Percentiles rank a stretch among this genome's conserved stretches.
Conservation (phyloP, 176 grass and related monocot genomes). For the Lolium rigidum region DNA sequence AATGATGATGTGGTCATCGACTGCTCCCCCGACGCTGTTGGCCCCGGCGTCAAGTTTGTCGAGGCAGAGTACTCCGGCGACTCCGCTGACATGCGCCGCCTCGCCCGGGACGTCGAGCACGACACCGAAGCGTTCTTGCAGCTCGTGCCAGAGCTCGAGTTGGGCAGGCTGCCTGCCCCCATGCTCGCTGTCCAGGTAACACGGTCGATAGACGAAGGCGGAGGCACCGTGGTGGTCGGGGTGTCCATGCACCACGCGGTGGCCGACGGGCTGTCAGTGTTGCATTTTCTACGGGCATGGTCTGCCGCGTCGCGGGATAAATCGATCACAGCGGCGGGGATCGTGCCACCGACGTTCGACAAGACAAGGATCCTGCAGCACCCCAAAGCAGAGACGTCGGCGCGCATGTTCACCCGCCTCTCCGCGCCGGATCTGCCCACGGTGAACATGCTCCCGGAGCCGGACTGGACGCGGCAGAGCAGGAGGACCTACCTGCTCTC, state of each 20-base stretch:
- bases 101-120: constrained; percentile 38
- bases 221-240: constrained; percentile 34
- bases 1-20: constrained; percentile 38
- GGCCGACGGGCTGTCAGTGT: constrained; percentile 30
- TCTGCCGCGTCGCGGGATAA: not conserved
- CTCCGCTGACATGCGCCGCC: constrained; percentile 31
- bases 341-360: constrained; percentile 45
- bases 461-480: not conserved
- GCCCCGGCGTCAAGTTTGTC: constrained; percentile 36
- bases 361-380: constrained; percentile 33
- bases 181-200: constrained; percentile 61
- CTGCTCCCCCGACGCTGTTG: constrained; percentile 1
- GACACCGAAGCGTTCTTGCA: constrained; percentile 45
- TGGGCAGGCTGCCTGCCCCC: constrained; percentile 23
- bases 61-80: constrained; percentile 47
- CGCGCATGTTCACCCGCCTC: not conserved
- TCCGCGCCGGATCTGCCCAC: constrained; percentile 42
- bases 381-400: constrained; percentile 23
- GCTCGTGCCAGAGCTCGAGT: constrained; percentile 46
- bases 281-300: too few relatives aligned
- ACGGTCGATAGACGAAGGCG: not conserved
- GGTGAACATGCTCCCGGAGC: not conserved
- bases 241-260: constrained; percentile 52
- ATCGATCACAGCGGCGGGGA: too few relatives aligned
- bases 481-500: constrained; percentile 1